Evolutionary conservation across 495 filamentous ascomycete species (phyloP).

Genomic region (Patellaria atrata): DNA sequence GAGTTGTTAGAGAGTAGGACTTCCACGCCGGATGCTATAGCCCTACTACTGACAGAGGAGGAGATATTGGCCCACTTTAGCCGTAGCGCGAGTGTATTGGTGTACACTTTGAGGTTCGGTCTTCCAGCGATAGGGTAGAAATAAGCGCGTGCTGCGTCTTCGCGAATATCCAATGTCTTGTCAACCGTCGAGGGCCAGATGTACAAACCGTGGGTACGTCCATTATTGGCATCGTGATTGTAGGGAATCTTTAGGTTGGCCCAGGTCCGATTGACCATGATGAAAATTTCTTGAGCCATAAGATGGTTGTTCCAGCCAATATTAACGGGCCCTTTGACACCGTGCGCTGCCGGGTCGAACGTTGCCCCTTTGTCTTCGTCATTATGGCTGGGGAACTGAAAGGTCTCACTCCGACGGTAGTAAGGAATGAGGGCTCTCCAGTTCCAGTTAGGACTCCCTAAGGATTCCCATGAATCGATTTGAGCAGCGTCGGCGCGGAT

Average conservation of each 20-base stretch:
- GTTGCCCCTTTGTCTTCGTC: slow-evolving; percentile 3
- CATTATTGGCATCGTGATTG: slow-evolving; percentile 7
- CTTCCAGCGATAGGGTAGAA: slow-evolving; percentile 11
- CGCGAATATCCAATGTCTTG: slow-evolving; percentile 1
- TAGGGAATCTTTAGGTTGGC: slow-evolving; percentile 1
- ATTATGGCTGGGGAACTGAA: slow-evolving; percentile 3
- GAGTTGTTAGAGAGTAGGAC: not conserved
- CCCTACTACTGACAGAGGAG: not conserved
- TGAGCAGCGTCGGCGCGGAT: slow-evolving; percentile 25
- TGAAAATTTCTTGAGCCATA: slow-evolving; percentile 1
- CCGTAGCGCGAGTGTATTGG: slow-evolving; percentile 7
- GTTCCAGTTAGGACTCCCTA: slow-evolving; percentile 10
- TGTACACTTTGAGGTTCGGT: slow-evolving; percentile 9
- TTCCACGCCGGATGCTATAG: slow-evolving; percentile 7
- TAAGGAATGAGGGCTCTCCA: no score
- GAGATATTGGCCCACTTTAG: slow-evolving; percentile 5
- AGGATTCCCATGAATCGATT: slow-evolving; percentile 18
- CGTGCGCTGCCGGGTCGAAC: slow-evolving; percentile 3
- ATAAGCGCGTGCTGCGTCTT: slow-evolving; percentile 11
- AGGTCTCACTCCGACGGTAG: slow-evolving; percentile 6
- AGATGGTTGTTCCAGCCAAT: slow-evolving; percentile 8
- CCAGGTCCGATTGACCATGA: slow-evolving; percentile 2
- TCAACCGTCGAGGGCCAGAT: slow-evolving; percentile 10
- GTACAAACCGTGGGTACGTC: slow-evolving; percentile 6
- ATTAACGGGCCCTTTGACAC: slow-evolving; percentile 2